Evolutionary conservation across 2,329 filamentous ascomycete genomes (phyloP).

Genomic region (Stachybotrys echinatus): DNA sequence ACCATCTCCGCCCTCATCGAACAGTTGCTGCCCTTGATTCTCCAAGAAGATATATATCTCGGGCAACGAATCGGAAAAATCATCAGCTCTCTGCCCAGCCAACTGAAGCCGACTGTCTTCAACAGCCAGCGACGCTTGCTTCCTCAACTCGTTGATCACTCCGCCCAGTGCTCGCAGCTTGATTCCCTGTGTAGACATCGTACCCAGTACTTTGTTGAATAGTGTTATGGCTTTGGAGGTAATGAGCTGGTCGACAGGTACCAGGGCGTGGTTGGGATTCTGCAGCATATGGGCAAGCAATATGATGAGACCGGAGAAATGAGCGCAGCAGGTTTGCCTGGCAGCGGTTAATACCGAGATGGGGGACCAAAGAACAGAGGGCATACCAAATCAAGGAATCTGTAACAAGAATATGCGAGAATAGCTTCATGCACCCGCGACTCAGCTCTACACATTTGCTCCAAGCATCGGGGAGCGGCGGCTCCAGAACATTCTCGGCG

Average conservation of each 20-base stretch:
- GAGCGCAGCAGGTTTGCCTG: slow-evolving; percentile 22
- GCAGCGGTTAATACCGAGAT: slow-evolving; percentile 1
- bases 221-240: slow-evolving; percentile 18
- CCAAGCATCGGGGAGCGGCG: slow-evolving; percentile 23
- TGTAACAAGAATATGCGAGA: slow-evolving; percentile 19
- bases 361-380: too few species aligned
- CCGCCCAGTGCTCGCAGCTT: neutral
- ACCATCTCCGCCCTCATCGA: neutral
- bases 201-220: slow-evolving; percentile 13
- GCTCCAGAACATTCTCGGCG: slow-evolving; percentile 3
- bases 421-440: slow-evolving; percentile 26
- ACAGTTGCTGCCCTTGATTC: neutral
- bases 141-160: neutral
- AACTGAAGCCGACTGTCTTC: neutral
- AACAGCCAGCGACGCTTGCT: neutral
- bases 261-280: slow-evolving; percentile 16
- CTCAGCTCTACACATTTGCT: slow-evolving; percentile 24
- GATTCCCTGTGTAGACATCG: neutral
- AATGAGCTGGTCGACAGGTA: slow-evolving; percentile 21
- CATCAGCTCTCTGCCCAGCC: neutral
- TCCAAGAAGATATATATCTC: neutral
- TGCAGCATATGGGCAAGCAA: slow-evolving; percentile 25
- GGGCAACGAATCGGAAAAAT: neutral
- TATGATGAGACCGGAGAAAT: slow-evolving; percentile 27
- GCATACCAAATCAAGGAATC: slow-evolving; percentile 27